Conservation (phyloP, 164 flowering plant species). For the Kingdonia uniflora region DNA sequence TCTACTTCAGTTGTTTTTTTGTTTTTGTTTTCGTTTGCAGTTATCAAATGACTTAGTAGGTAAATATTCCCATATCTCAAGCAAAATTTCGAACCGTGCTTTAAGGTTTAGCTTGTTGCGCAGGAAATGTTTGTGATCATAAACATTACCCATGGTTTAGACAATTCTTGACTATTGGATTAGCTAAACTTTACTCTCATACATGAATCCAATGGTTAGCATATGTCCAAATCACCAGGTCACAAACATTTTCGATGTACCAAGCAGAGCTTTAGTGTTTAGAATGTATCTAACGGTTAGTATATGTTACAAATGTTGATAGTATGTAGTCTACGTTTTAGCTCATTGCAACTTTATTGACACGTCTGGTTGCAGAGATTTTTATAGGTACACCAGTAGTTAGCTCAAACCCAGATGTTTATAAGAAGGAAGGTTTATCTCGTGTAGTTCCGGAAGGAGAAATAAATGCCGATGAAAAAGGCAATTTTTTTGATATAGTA, state of each 20-base stretch:
- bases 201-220: no score
- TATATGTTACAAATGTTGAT: no score
- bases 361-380: slow-evolving; percentile 12
- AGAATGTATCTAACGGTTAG: no score
- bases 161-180: no score
- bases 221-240: no score
- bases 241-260: no score
- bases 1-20: background rate
- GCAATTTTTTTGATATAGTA: slow-evolving; percentile 3
- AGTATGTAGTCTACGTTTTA: background rate
- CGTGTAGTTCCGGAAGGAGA: slow-evolving; percentile 1
- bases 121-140: no score
- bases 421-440: slow-evolving; percentile 5
- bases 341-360: background rate
- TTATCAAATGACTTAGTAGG: background rate
- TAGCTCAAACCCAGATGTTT: slow-evolving; percentile 4
- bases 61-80: background rate
- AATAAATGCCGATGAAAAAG: background rate
- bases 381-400: slow-evolving; percentile 5
- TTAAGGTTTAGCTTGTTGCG: no score
- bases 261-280: background rate
- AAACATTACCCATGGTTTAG: no score
- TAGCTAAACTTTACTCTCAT: no score
- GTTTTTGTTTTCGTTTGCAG: background rate
- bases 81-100: no score